Conservation (phyloP, 495 filamentous ascomycete species). For the Hyaloscypha finlandica region DNA sequence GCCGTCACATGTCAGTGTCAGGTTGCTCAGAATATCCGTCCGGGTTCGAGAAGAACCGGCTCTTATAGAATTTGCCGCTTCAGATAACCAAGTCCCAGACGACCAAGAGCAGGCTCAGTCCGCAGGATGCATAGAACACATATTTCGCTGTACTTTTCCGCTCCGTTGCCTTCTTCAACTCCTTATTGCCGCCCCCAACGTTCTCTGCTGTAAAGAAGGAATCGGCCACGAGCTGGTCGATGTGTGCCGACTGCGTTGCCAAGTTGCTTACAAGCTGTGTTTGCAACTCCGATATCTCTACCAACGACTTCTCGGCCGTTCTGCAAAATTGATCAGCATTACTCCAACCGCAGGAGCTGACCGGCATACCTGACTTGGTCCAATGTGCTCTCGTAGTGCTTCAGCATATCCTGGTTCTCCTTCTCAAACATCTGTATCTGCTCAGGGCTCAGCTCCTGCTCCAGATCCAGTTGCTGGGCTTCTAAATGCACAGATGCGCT, state of each 20-base stretch:
- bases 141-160: conserved; percentile 80
- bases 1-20: background rate
- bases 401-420: conserved; percentile 90
- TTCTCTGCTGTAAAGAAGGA: conserved; percentile 79
- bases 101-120: conserved; percentile 77
- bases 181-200: conserved; percentile 84
- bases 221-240: conserved; percentile 86
- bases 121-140: conserved; percentile 85
- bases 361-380: conserved; percentile 83
- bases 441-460: conserved; percentile 70
- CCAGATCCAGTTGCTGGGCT: conserved; percentile 48
- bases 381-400: conserved; percentile 86
- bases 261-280: conserved; percentile 84
- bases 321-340: conserved; percentile 44
- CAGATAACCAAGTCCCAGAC: conserved; percentile 94
- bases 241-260: conserved; percentile 78
- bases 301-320: conserved; percentile 83
- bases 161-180: conserved; percentile 83
- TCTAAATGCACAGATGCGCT: conserved; percentile 30
- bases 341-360: background rate
- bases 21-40: background rate
- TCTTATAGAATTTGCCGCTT: background rate
- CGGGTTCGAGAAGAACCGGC: no score
- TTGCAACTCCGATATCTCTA: conserved; percentile 93
- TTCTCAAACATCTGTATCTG: conserved; percentile 91